Base-by-base conservation (phyloP, 345 rosid species). In the Corchorus capsularis region DNA sequence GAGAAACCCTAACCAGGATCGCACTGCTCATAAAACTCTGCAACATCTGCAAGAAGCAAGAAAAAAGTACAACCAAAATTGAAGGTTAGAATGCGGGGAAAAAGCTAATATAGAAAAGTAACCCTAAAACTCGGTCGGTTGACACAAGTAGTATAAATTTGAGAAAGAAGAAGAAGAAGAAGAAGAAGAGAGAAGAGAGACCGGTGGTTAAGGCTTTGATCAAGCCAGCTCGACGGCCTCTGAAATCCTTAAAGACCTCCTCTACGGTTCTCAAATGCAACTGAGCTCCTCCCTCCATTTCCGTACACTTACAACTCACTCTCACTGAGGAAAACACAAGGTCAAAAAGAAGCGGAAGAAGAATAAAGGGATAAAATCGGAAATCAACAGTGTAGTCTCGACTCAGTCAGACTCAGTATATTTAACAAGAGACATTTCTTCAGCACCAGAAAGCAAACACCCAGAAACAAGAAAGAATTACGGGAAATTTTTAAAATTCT, bases 161-260 rank as follows among this genome's bases (percentile, higher is more conserved):
- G 53, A 37, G 59, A 17, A 49, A 54, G 53, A 3, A 4, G 10
- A 19, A 45, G 35, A 3, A 4, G 10, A 19, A 45, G 35, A 59
- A 76, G 55, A 72, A 47, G 43, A 0, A 34, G 37, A 32, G 16
- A 17, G 37, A 76, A 72, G 37, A 76, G 62, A 71, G 77, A 91
- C 97, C 96, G 49, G 86, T 77, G 57, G 96, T 89, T 62, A 93
- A 81, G 77, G 97, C 97, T 78, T 80, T 89, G 78, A 93, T 82
- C 81, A 93, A 80, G 77, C 85, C 98, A 63, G 91, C 88, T 63
- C 96, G 83, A 63, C 96, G 96, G 55, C 92, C 93, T 77, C 86
- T 93, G 83, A 90, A 90, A 76, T 92, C 97, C n/a, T 81, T 75
- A 81, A 92, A 90, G 52, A 90, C 91, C 67, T 92, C 98, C 79